Evolutionary conservation across 129 eudicot species (phyloP).

Genomic region (Flaveria robusta): DNA sequence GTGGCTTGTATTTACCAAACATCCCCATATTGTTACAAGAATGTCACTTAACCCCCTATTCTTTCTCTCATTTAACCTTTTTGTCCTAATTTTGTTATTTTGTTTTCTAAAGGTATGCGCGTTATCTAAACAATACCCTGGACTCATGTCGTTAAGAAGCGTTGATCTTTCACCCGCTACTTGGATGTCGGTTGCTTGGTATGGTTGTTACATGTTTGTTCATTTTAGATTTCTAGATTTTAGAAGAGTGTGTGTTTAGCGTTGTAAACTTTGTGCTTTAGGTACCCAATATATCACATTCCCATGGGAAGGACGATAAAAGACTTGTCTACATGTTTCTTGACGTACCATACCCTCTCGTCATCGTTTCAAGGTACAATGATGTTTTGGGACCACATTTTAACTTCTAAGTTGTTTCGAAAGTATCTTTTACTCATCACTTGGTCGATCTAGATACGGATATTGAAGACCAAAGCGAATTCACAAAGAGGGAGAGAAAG

Average conservation of each 20-base stretch:
- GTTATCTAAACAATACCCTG: conserved; percentile 61
- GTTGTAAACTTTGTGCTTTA: conserved; percentile 21
- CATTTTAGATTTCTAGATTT: background rate
- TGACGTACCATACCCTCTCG: conserved; percentile 93
- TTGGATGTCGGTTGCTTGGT: conserved; percentile 91
- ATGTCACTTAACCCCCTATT: conserved; percentile 19
- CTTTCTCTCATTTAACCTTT: background rate
- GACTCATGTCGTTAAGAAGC: conserved; percentile 73
- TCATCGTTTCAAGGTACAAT: conserved; percentile 88
- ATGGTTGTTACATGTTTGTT: background rate
- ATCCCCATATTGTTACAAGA: conserved; percentile 8
- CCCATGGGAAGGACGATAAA: conserved; percentile 91
- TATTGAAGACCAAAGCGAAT: conserved; percentile 47
- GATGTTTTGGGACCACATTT: background rate
- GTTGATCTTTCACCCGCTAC: conserved; percentile 81
- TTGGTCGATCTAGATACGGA: conserved; percentile 47
- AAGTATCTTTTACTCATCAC: background rate
- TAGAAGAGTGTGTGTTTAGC: background rate
- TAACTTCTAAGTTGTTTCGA: background rate
- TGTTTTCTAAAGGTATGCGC: conserved; percentile 44
- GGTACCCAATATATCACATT: conserved; percentile 99
- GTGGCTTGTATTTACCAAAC: conserved; percentile 19
- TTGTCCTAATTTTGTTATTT: background rate
- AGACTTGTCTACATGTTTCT: conserved; percentile 90
- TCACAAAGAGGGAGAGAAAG: conserved; percentile 43